Evolutionary conservation across 1,284 basidiomycete genomes (phyloP), one percentile per base, ranked within the genome.

Genomic region (Ustilago shanxiensis): DNA sequence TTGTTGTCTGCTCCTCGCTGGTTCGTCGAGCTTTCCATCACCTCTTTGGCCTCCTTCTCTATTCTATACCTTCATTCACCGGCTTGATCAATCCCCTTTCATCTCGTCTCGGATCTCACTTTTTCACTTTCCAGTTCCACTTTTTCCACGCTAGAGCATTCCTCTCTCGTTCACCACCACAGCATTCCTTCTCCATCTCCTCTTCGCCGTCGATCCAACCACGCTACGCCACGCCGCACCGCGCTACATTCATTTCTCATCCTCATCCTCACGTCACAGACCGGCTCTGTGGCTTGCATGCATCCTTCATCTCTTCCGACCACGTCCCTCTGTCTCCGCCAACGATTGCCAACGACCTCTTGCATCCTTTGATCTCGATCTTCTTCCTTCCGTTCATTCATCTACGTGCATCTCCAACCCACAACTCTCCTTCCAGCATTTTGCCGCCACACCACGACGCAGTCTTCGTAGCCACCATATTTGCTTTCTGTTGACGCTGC

Each of bases 211-310:
- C 29, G 13, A 6, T 5, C 5, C 31, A 33, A 33, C 31, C 31
- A 33, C 31, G 11, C 31, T 11, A 41, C 24, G 14, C 13, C 52
- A 33, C 52, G 31, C 62, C 26, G 37, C 52, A 24, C 62, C 26
- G 37, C 63, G 63, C 56, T 50, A 58, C 64, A 28, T 26, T 60
- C 64, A 37, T 59, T 61, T 50, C 54, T 33, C 31, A 33, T 11
- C 16, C 45, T 29, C 20, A 49, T n/a, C 39, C 28, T n/a, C 50
- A 62, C 53, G 20, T 29, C 52, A 66, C 70, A 72, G 70, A 64
- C 70, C 18, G 65, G 65, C 49, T 72, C 70, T 72, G 70, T 72
- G 64, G 62, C 67, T 60, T 60, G 63, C 64, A 64, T 67, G 55
- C 57, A 28, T 54, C 45, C 26, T 45, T 51, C 28, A 33, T 55